Evolutionary conservation across 495 filamentous ascomycete genomes (phyloP).

Genomic region (Daldinia grandis): DNA sequence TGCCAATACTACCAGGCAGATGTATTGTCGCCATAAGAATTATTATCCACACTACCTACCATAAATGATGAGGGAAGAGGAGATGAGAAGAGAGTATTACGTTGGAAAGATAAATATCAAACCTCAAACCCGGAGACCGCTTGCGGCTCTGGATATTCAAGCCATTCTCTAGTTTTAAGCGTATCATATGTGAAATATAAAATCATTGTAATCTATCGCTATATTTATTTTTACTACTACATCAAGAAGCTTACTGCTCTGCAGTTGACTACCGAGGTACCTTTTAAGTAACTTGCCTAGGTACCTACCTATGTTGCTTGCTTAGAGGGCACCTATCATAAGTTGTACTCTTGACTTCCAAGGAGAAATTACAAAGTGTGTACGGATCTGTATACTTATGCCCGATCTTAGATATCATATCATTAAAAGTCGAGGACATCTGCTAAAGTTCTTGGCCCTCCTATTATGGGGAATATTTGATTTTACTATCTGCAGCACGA

Average conservation of each 20-base stretch:
- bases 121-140: conserved; percentile 16
- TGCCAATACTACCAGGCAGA: neutral
- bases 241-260: neutral
- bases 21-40: conserved; percentile 5
- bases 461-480: neutral
- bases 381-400: no score
- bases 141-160: conserved; percentile 10
- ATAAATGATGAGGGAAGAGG: neutral
- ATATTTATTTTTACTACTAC: neutral
- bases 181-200: conserved; percentile 6
- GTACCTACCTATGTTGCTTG: no score
- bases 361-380: no score
- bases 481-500: neutral
- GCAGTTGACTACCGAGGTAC: neutral
- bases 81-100: conserved; percentile 11
- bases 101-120: conserved; percentile 32
- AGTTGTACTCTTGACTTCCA: no score
- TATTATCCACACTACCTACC: conserved; percentile 12
- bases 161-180: neutral
- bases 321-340: no score
- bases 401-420: neutral
- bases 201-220: neutral
- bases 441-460: neutral
- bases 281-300: no score
- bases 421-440: neutral